Conservation (phyloP, 257 asterid species). For the Oldenlandia corymbosa region DNA sequence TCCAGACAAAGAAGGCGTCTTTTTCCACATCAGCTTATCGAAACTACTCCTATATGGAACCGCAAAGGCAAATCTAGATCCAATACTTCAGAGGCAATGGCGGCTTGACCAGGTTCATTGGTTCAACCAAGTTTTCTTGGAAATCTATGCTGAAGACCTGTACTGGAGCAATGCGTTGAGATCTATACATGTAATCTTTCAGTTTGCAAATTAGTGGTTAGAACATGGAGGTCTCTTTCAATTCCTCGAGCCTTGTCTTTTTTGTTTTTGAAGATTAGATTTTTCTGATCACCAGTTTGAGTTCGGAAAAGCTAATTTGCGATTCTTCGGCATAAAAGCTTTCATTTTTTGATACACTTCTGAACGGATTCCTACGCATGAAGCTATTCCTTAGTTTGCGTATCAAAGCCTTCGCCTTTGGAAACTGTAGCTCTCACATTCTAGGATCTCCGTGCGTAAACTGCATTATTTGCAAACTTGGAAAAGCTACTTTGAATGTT, state of each 20-base stretch:
- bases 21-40: slow-evolving; percentile 83
- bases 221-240: not conserved
- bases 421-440: too few relatives aligned
- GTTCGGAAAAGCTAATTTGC: too few relatives aligned
- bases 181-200: not conserved
- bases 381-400: too few relatives aligned
- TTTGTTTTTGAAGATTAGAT: not conserved
- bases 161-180: not conserved
- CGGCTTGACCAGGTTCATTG: slow-evolving; percentile 16
- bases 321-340: too few relatives aligned
- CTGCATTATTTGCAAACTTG: too few relatives aligned
- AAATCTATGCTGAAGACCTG: not conserved
- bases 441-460: too few relatives aligned
- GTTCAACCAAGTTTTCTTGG: not conserved
- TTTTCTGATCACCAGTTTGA: not conserved
- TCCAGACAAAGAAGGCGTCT: slow-evolving; percentile 67
- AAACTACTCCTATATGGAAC: slow-evolving; percentile 83
- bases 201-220: not conserved
- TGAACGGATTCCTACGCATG: too few relatives aligned
- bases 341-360: too few relatives aligned
- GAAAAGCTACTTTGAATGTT: too few relatives aligned
- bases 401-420: too few relatives aligned
- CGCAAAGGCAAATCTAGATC: slow-evolving; percentile 53
- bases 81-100: slow-evolving; percentile 25
- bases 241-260: not conserved